Evolutionary conservation across 805 yeast genomes (phyloP).

Genomic region (Candida xiaguanensis): DNA sequence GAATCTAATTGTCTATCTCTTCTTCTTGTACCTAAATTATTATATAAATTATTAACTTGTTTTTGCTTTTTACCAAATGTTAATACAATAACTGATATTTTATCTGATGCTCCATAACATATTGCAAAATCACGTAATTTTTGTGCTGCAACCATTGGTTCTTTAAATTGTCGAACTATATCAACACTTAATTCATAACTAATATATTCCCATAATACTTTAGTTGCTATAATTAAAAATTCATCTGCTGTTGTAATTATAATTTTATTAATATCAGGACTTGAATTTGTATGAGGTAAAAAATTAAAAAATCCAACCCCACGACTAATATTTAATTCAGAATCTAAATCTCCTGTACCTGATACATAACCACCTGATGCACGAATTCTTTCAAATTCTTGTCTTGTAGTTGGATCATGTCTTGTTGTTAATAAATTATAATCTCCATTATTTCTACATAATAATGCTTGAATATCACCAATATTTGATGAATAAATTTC

Average conservation of each 20-base stretch:
- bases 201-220: constrained; percentile 80
- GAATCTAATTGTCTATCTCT: constrained; percentile 54
- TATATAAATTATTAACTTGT: constrained; percentile 27
- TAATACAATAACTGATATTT: constrained; percentile 75
- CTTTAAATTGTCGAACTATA: constrained; percentile 75
- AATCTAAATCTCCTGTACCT: constrained; percentile 81
- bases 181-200: constrained; percentile 87
- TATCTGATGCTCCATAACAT: constrained; percentile 82
- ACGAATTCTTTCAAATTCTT: constrained; percentile 81
- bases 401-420: constrained; percentile 79
- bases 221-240: constrained; percentile 78
- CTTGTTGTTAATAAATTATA: constrained; percentile 65
- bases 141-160: constrained; percentile 90
- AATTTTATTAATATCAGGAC: constrained; percentile 70
- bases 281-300: constrained; percentile 84
- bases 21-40: constrained; percentile 42
- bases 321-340: constrained; percentile 76
- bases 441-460: constrained; percentile 80
- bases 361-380: constrained; percentile 90
- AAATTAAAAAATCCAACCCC: constrained; percentile 88
- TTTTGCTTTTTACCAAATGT: constrained; percentile 55
- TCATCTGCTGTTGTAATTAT: constrained; percentile 70
- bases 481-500: constrained; percentile 77
- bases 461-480: constrained; percentile 84
- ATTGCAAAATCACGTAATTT: constrained; percentile 91